Evolutionary conservation across 352 stramenopile species (phyloP), one percentile per base, ranked within the genome.

Genomic region (Pythium scleroteichum): DNA sequence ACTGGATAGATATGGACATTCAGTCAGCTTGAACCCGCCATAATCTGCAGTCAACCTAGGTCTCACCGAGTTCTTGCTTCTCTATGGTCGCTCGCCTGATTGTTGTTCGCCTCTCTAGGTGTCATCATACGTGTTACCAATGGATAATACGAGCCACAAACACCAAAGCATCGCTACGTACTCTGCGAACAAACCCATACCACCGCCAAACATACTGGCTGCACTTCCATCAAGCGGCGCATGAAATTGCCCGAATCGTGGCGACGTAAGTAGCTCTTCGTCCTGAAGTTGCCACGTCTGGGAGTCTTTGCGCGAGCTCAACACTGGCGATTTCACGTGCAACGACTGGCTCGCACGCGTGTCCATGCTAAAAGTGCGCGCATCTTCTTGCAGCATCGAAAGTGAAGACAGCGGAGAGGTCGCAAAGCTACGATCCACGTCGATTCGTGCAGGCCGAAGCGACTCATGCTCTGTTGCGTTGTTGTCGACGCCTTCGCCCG

Each of bases 211-310:
- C 53, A 72, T 54, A 39, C 51, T 62, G 1, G 57, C 50, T 1
- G 41, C 55, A 19, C 51, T 62, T 51, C 68, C 65, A n/a, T 72
- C 65, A 20, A 72, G 47, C 3, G 65, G 65, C 19, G 59, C 41
- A 23, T 59, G 65, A 45, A 72, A 72, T 26, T 63, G 52, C 7
- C 58, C 58, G 22, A 72, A 72, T 19, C 65, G 59, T n/a, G 65
- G 65, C 10, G 65, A 72, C 17, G 59, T 72, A 9, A 72, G 65
- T 17, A 76, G 20, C 40, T 76, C 64, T 35, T 76, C 68, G 16
- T 73, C 64, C 55, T 76, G 68, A 2, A 76, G 47, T 32, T 76
- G 68, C 68, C 68, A 76, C 29, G 68, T 76, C 17, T 66, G 54
- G 38, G 68, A 55, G 46, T 76, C 68, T 42, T 72, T 70, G n/a